Percentiles rank a stretch among this genome's conserved stretches.
These are phyloP conservation scores for Aurifilum marmelostoma DNA, from an alignment of 2,329 filamentous ascomycete genomes.

Conservation along the genomic window DNA sequence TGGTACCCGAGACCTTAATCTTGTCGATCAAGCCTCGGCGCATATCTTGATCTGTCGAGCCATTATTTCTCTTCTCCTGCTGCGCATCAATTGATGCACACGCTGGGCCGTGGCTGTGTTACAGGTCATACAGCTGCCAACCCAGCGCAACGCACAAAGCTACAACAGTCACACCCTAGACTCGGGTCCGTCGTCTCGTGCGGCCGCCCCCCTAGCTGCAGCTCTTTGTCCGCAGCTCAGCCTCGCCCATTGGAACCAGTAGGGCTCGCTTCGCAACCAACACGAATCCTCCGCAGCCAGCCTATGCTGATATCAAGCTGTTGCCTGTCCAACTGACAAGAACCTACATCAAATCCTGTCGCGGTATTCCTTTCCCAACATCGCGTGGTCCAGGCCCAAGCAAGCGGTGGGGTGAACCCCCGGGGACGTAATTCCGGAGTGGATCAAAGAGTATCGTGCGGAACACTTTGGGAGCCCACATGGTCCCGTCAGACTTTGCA, in stretches of 20 bases:
- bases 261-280: background rate
- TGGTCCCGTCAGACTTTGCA: background rate
- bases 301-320: too few relatives aligned
- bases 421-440: background rate
- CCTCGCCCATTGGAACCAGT: background rate
- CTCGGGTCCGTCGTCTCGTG: background rate
- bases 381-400: background rate
- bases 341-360: background rate
- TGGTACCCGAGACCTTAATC: too few relatives aligned
- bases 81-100: background rate
- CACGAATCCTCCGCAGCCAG: background rate
- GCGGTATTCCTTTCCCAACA: background rate
- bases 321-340: background rate
- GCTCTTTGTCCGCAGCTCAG: too few relatives aligned
- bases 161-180: background rate
- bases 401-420: background rate
- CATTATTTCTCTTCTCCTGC: background rate
- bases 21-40: background rate
- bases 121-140: background rate
- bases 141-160: background rate
- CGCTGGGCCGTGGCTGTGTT: background rate
- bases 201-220: too few relatives aligned
- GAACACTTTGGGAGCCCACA: background rate
- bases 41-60: background rate
- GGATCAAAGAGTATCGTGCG: background rate